Conservation (phyloP, 73 alveolate species). For the Blepharisma stoltei region DNA sequence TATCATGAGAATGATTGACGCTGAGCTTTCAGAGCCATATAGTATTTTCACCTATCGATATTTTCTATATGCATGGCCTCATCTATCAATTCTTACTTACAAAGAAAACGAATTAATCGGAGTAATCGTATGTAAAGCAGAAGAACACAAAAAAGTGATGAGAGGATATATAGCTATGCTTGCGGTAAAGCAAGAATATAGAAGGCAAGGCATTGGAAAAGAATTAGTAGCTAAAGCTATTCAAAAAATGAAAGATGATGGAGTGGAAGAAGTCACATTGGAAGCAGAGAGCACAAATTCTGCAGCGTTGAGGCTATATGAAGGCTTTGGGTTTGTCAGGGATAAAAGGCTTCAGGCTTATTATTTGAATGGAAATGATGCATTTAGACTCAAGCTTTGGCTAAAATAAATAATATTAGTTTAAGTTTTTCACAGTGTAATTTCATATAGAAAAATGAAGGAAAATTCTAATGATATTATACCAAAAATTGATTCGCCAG, state of each 20-base stretch:
- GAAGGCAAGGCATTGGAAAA: slow-evolving; percentile 91
- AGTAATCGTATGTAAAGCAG: slow-evolving; percentile 65
- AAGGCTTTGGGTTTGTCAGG: slow-evolving; percentile 92
- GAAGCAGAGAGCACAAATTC: slow-evolving; percentile 91
- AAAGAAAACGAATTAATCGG: slow-evolving; percentile 69
- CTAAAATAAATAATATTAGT: slow-evolving; percentile 5
- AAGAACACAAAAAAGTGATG: slow-evolving; percentile 48
- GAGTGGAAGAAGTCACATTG: slow-evolving; percentile 82
- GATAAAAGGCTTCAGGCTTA: slow-evolving; percentile 85
- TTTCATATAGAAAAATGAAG: too few relatives aligned
- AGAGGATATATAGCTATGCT: slow-evolving; percentile 97
- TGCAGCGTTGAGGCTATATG: slow-evolving; percentile 88
- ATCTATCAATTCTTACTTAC: slow-evolving; percentile 69
- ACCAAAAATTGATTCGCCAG: too few relatives aligned
- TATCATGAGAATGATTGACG: slow-evolving; percentile 80
- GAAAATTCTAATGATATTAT: too few relatives aligned
- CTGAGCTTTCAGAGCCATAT: slow-evolving; percentile 94
- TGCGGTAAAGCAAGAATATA: slow-evolving; percentile 86
- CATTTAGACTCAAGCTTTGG: slow-evolving; percentile 87
- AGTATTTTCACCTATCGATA: slow-evolving; percentile 93
- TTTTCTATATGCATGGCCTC: slow-evolving; percentile 90
- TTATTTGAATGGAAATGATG: slow-evolving; percentile 96
- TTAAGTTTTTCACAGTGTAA: too few relatives aligned
- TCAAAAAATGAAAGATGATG: slow-evolving; percentile 72
- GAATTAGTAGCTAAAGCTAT: slow-evolving; percentile 72